A percentile compares a stretch with the other conserved stretches of the same genome.
phyloP scores from a whole-genome alignment of 805 yeast species.

The Candida parachauliodes region DNA sequence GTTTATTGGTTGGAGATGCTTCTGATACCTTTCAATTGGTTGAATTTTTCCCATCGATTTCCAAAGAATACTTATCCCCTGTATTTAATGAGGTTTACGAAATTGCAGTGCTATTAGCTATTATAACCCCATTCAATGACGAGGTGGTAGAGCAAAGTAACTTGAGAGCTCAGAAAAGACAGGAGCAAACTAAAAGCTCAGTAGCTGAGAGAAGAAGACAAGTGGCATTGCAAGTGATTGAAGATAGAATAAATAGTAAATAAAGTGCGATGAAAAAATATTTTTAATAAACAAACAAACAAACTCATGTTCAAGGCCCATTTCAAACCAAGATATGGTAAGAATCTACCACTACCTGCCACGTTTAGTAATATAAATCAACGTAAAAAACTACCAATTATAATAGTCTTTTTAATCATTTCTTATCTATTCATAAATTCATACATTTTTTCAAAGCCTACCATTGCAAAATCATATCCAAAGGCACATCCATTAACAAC shows the following conservation, averaged over 20 bases:
- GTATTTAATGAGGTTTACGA: constrained; percentile 42
- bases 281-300: background rate
- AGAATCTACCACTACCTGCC: constrained; percentile 27
- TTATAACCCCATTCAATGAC: constrained; percentile 62
- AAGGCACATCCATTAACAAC: constrained; percentile 31
- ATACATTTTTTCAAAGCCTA: constrained; percentile 10
- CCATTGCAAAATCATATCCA: constrained; percentile 22
- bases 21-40: constrained; percentile 82
- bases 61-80: constrained; percentile 50
- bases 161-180: constrained; percentile 63
- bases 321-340: constrained; percentile 27
- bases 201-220: constrained; percentile 74
- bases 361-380: constrained; percentile 18
- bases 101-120: constrained; percentile 37
- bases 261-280: constrained; percentile 1
- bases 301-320: background rate
- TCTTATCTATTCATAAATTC: constrained; percentile 22
- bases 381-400: constrained; percentile 15
- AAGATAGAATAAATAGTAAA: constrained; percentile 50
- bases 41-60: constrained; percentile 73
- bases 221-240: constrained; percentile 70
- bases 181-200: constrained; percentile 29
- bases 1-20: constrained; percentile 70
- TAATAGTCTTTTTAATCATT: constrained; percentile 15
- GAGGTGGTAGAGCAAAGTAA: constrained; percentile 73